Conservation (phyloP, 139 green algal species). For the Micractinium conductrix region DNA sequence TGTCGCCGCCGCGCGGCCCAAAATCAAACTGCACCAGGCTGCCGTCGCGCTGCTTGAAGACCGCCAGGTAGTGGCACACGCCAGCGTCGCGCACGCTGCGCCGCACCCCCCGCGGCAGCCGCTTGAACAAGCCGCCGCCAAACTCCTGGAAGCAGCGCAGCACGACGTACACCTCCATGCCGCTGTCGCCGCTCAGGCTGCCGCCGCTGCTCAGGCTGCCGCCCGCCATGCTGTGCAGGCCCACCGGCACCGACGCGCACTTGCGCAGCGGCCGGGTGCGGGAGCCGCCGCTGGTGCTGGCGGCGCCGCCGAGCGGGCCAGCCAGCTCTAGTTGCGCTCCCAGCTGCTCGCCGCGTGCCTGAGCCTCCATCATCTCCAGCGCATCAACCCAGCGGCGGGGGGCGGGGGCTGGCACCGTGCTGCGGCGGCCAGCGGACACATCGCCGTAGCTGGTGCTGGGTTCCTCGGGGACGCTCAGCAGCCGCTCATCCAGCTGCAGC, state of each 20-base stretch:
- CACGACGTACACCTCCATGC: slow-evolving; percentile 71
- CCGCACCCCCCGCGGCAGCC: slow-evolving; percentile 46
- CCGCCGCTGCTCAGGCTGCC: not conserved
- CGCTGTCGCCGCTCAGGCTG: not conserved
- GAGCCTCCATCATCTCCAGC: not conserved
- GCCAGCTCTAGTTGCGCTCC: no score
- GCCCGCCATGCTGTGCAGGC: slow-evolving; percentile 26
- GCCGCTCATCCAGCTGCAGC: slow-evolving; percentile 2
- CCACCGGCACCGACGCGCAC: slow-evolving; percentile 25
- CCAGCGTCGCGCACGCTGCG: slow-evolving; percentile 57
- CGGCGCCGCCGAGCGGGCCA: no score
- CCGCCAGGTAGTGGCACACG: slow-evolving; percentile 75
- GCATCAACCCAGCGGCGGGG: not conserved
- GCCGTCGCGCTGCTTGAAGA: slow-evolving; percentile 64
- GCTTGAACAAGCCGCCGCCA: slow-evolving; percentile 57
- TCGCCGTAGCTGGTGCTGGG: not conserved
- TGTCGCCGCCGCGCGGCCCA: slow-evolving; percentile 67
- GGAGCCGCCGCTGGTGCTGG: no score
- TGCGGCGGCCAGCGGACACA: not conserved
- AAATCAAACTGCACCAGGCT: slow-evolving; percentile 74
- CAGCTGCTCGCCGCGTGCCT: not conserved
- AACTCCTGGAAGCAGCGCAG: slow-evolving; percentile 64
- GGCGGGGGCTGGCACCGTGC: not conserved
- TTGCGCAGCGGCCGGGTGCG: slow-evolving; percentile 21
- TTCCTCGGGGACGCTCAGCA: not conserved